phyloP scores from a whole-genome alignment of 169 alveolate genomes.

The Plasmodium gallinaceum region DNA sequence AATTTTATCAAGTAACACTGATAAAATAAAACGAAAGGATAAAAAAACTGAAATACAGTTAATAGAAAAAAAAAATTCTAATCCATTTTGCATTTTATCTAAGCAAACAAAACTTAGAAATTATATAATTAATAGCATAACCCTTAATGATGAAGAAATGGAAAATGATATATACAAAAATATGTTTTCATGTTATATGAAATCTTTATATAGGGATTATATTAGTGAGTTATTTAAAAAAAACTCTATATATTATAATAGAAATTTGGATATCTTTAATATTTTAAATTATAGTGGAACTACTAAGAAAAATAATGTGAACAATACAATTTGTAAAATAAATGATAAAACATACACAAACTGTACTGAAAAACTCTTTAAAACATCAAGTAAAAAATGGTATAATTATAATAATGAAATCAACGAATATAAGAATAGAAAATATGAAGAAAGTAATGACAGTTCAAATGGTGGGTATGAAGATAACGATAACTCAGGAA shows the following conservation, averaged over 20 bases:
- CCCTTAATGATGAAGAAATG: constrained; percentile 8
- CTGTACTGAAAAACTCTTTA: too few species aligned
- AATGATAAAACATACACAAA: too few species aligned
- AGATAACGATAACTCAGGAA: too few species aligned
- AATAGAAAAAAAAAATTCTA: constrained; percentile 8
- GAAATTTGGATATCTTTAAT: background rate
- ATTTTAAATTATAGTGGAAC: background rate
- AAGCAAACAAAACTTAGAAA: constrained; percentile 14
- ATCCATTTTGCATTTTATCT: constrained; percentile 25
- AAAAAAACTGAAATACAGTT: constrained; percentile 17
- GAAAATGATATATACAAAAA: constrained; percentile 10
- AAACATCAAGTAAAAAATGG: too few species aligned
- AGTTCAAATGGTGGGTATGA: too few species aligned
- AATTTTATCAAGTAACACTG: background rate
- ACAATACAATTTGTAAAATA: too few species aligned
- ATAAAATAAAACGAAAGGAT: background rate
- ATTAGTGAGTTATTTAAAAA: constrained; percentile 26
- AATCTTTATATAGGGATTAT: constrained; percentile 32
- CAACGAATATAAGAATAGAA: too few species aligned
- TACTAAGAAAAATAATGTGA: too few species aligned
- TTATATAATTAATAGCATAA: constrained; percentile 4
- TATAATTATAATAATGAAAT: too few species aligned
- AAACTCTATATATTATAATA: constrained; percentile 15
- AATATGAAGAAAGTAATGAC: too few species aligned
- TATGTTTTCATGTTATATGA: constrained; percentile 25